Conservation (phyloP, 1,284 basidiomycete genomes). For the Boletus albobrunnescens region DNA sequence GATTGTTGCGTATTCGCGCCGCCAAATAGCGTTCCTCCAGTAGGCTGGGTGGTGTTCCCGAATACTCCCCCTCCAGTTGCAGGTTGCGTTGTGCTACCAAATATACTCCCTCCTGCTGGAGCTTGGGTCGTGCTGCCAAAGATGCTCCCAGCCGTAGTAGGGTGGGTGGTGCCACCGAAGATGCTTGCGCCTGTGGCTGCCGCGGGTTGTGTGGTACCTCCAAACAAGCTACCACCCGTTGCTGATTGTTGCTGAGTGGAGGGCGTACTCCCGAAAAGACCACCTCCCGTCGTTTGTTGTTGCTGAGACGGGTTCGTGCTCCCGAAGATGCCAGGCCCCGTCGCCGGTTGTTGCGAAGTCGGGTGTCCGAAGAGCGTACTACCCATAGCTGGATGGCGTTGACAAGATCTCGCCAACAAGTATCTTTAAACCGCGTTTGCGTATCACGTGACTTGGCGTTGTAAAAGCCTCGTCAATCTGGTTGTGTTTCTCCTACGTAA, state of each 20-base stretch:
- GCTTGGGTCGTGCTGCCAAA: constrained; percentile 16
- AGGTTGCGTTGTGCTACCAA: constrained; percentile 16
- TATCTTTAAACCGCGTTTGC: neutral
- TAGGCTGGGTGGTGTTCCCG: constrained; percentile 14
- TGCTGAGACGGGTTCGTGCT: constrained; percentile 13
- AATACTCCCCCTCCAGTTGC: constrained; percentile 20
- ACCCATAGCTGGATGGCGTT: constrained; percentile 7
- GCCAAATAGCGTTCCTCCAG: constrained; percentile 27
- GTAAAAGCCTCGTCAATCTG: too few species aligned
- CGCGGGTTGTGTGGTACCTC: constrained; percentile 13
- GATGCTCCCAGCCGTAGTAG: constrained; percentile 10
- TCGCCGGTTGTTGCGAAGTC: constrained; percentile 11
- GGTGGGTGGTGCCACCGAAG: constrained; percentile 13
- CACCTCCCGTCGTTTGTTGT: constrained; percentile 17
- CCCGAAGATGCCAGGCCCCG: constrained; percentile 19
- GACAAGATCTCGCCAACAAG: neutral
- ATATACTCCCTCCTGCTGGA: constrained; percentile 19
- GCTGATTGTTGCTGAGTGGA: too few species aligned
- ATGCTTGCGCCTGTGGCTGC: constrained; percentile 6
- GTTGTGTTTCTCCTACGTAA: too few species aligned
- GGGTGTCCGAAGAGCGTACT: constrained; percentile 20
- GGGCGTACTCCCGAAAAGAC: constrained; percentile 16
- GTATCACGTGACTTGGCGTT: constrained; percentile 11
- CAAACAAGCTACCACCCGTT: constrained; percentile 19
- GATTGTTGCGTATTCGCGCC: constrained; percentile 13